A percentile compares a stretch with the other conserved stretches of the same genome.
phyloP scores from a whole-genome alignment of 495 filamentous ascomycete genomes.

The Geoglossum glabrum region DNA sequence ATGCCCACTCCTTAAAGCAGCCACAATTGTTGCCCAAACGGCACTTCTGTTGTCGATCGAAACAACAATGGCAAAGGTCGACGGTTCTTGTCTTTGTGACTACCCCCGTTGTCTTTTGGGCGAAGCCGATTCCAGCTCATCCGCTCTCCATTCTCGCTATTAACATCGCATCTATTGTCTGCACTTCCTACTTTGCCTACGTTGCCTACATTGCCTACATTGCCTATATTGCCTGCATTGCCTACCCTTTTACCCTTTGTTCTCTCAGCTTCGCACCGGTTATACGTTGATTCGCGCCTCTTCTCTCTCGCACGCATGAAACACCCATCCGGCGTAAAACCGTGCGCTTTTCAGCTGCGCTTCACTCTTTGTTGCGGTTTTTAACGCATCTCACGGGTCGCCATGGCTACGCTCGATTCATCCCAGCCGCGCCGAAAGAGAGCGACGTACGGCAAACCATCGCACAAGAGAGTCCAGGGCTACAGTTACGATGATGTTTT shows the following conservation, averaged over 20 bases:
- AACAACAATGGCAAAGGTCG: constrained; percentile 1
- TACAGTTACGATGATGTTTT: neutral
- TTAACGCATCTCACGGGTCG: neutral
- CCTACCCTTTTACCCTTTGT: neutral
- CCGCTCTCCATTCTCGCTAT: neutral
- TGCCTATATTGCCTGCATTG: neutral
- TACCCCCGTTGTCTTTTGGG: neutral
- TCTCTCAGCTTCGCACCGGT: neutral
- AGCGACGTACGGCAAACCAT: constrained; percentile 28
- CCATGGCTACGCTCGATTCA: constrained; percentile 13
- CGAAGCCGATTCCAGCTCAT: neutral
- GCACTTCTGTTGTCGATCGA: neutral
- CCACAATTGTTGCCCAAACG: neutral
- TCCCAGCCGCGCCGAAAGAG: constrained; percentile 19
- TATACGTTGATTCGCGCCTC: neutral
- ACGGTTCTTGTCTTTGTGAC: neutral
- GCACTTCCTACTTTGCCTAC: too few species aligned
- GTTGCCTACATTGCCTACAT: too few species aligned
- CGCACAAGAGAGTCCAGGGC: constrained; percentile 14
- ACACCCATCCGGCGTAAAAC: neutral
- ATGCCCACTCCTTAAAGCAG: too few species aligned
- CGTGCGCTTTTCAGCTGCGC: neutral
- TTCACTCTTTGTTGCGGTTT: neutral
- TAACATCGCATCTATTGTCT: neutral
- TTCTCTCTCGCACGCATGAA: neutral